These are phyloP conservation scores for Fulvia fulva DNA, from an alignment of 2,329 filamentous ascomycete genomes.

Conservation along the genomic window DNA sequence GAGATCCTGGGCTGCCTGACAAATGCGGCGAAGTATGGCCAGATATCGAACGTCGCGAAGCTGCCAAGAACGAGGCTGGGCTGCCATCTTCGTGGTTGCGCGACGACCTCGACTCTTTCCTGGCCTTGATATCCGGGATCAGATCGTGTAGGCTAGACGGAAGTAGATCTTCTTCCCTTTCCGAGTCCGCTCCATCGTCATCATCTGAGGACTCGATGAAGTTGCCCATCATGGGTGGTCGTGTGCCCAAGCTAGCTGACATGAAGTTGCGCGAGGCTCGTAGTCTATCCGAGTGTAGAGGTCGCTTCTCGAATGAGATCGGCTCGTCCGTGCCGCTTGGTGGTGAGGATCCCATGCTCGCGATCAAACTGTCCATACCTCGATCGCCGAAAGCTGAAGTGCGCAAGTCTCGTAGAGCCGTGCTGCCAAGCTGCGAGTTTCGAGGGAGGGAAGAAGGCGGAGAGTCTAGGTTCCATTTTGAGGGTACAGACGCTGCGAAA, in stretches of 20 bases:
- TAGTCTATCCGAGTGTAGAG: conserved; percentile 64
- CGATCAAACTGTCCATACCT: conserved; percentile 41
- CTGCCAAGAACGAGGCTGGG: conserved; percentile 32
- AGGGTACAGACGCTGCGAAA: conserved; percentile 87
- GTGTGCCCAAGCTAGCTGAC: conserved; percentile 56
- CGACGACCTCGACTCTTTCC: conserved; percentile 56
- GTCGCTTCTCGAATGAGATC: conserved; percentile 61
- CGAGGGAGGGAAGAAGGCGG: conserved; percentile 64
- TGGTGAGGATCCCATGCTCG: conserved; percentile 53
- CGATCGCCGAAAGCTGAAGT: conserved; percentile 65
- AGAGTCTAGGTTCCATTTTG: conserved; percentile 84
- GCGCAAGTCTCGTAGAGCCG: conserved; percentile 55
- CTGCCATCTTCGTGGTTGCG: conserved; percentile 51
- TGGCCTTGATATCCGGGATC: conserved; percentile 58
- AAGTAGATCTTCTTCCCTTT: conserved; percentile 87
- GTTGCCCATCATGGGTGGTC: conserved; percentile 28
- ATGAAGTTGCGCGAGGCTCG: conserved; percentile 50
- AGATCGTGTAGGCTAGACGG: conserved; percentile 65
- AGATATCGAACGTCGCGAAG: conserved; percentile 39
- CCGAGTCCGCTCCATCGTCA: conserved; percentile 57
- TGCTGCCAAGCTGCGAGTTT: conserved; percentile 34
- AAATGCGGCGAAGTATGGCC: conserved; percentile 43
- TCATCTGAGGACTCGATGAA: conserved; percentile 48
- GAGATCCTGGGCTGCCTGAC: conserved; percentile 52
- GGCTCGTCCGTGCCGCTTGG: conserved; percentile 63